Evolutionary conservation across 148 eudicot species (phyloP).

Genomic region (Linanthus parryae): DNA sequence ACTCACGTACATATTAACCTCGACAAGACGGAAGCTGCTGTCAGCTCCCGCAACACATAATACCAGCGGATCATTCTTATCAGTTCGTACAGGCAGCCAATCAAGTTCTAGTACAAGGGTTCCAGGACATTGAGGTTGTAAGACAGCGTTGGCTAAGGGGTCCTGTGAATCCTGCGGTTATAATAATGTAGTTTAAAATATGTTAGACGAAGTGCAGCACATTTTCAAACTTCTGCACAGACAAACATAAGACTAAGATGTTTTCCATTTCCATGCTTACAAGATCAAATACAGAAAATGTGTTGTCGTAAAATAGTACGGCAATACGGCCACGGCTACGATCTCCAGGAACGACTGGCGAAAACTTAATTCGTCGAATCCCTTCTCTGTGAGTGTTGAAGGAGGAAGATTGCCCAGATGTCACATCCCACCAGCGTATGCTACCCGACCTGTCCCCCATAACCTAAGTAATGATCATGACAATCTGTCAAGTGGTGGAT

Average conservation of each 20-base stretch:
- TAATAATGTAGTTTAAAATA: background rate
- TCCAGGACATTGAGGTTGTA: conserved; percentile 93
- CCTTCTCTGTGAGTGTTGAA: conserved; percentile 96
- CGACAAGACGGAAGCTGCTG: conserved; percentile 97
- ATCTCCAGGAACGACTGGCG: conserved; percentile 94
- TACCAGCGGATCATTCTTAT: conserved; percentile 86
- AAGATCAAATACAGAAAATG: conserved; percentile 90
- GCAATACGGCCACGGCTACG: conserved; percentile 95
- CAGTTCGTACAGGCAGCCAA: conserved; percentile 80
- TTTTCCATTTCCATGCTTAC: conserved; percentile 38
- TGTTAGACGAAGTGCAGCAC: no score
- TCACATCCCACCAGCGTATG: conserved; percentile 99
- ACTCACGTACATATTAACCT: conserved; percentile 69
- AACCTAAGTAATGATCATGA: conserved; percentile 49
- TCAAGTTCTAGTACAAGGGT: conserved; percentile 97
- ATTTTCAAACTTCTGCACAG: background rate
- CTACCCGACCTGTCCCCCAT: conserved; percentile 98
- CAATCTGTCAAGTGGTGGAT: no score
- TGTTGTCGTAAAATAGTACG: conserved; percentile 85
- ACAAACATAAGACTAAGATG: conserved; percentile 6
- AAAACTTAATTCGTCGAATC: conserved; percentile 89
- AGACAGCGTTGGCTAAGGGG: conserved; percentile 82
- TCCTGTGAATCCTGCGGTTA: conserved; percentile 83
- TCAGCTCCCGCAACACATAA: conserved; percentile 99
- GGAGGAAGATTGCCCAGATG: conserved; percentile 90